Evolutionary conservation across 2,329 filamentous ascomycete genomes (phyloP).

Genomic region (Coniella vitis): DNA sequence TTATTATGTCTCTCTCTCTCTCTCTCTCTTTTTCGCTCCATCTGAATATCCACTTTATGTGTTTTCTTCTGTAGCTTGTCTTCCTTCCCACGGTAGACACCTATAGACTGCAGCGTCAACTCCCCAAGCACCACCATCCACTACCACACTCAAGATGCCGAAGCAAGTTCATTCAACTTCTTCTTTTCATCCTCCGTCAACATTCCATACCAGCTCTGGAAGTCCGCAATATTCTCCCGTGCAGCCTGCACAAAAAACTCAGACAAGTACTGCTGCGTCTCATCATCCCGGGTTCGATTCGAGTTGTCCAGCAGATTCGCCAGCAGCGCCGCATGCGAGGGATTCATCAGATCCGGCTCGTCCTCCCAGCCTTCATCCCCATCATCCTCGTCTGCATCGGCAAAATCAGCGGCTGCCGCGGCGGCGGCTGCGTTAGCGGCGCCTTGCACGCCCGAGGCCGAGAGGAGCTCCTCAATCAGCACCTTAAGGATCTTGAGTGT

Average conservation of each 20-base stretch:
- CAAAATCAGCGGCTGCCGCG: conserved; percentile 48
- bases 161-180: conserved; percentile 48
- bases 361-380: conserved; percentile 89
- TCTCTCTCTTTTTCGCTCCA: no score
- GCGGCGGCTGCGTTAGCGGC: conserved; percentile 57
- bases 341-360: conserved; percentile 67
- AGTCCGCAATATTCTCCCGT: conserved; percentile 49
- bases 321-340: conserved; percentile 68
- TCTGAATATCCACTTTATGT: no score
- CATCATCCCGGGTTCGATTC: conserved; percentile 71
- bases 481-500: conserved; percentile 95
- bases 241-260: conserved; percentile 68
- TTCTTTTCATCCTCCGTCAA: conserved; percentile 49
- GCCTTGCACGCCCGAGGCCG: conserved; percentile 61
- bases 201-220: conserved; percentile 50
- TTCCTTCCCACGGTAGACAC: no score
- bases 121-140: no score
- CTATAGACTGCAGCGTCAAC: no score
- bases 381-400: conserved; percentile 54
- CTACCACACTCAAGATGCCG: conserved; percentile 17
- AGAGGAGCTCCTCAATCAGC: conserved; percentile 82
- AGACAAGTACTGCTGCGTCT: conserved; percentile 77
- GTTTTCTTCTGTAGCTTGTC: no score
- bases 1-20: no score
- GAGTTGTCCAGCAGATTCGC: conserved; percentile 55